Conservation (phyloP, 78 protist species). For the Isochrysis galbana region DNA sequence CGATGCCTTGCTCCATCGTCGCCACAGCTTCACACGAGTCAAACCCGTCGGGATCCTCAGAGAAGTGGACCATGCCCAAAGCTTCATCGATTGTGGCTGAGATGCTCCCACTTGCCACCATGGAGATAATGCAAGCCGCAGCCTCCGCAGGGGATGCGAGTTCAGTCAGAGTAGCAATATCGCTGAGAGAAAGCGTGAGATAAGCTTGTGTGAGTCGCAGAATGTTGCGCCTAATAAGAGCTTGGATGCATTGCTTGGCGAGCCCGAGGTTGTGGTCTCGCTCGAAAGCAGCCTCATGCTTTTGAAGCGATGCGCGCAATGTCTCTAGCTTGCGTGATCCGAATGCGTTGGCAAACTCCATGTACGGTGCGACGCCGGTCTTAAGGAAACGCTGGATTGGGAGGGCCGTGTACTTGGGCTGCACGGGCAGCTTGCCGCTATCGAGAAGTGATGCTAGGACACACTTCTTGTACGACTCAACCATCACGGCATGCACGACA, state of each 20-base stretch:
- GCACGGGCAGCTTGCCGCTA: neutral
- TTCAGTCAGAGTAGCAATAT: conserved; percentile 51
- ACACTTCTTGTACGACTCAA: conserved; percentile 81
- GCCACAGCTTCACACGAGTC: neutral
- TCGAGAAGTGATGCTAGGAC: conserved; percentile 47
- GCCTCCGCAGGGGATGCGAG: conserved; percentile 47
- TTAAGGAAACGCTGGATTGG: neutral
- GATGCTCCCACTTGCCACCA: conserved; percentile 70
- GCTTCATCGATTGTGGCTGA: conserved; percentile 64
- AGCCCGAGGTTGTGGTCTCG: conserved; percentile 71
- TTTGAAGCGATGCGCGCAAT: neutral
- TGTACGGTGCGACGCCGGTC: neutral
- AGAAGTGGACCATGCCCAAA: conserved; percentile 3
- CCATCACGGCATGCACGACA: conserved; percentile 66
- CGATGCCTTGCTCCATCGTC: neutral
- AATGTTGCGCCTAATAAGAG: conserved; percentile 63
- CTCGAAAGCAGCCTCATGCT: conserved; percentile 55
- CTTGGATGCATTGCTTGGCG: conserved; percentile 62
- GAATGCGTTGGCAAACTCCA: neutral
- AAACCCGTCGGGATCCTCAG: neutral
- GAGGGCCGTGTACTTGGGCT: neutral
- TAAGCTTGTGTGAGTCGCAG: conserved; percentile 71
- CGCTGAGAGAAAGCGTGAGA: conserved; percentile 71
- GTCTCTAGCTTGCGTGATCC: neutral
- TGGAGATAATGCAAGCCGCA: conserved; percentile 50